Base-by-base conservation (phyloP, 345 rosid species). In the Aegle marmelos region DNA sequence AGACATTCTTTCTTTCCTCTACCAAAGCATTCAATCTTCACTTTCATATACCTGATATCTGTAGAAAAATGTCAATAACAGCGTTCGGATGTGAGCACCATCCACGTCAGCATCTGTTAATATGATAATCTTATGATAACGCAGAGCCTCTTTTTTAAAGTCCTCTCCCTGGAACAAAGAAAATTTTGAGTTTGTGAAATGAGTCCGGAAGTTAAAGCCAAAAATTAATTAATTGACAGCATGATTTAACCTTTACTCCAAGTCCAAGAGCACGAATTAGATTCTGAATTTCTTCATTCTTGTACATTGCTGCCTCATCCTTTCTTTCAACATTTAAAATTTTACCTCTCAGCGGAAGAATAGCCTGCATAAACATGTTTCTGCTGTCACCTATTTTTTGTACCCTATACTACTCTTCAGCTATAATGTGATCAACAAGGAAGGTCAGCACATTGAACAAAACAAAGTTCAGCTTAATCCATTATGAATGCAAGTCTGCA, bases 101-200 rank as follows among this genome's bases (percentile, higher is more conserved):
- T 97, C 99, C 71, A 97, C 98, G 84, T 97, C 99, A 74, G 99
- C 99, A 91, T 97, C 99, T 54, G 99, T 97, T 81, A 97, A 85
- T 81, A 97, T 93, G 83, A 97, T 94, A 79, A 97, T 93, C 88
- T 91, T 94, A 76, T 97, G 97, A 87, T 97, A 97, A 31, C 98
- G 97, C 37, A 97, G 73, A 76, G 89, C 90, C 66, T 93, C 98
- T 79, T 87, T 90, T 78, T 86, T 91, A 61, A 97, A 94, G 72
- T 94, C 98, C 82, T 97, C 99, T 41, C 98, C 98, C 99, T 97
- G 84, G 37, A 82, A 75, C 56, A 14, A 86, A 65, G 62, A 77
- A 65, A 41, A 67, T 54, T 76, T 64, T 27, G 58, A 11, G 66
- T 25, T 11, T 28, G 45, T 61, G 48, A 79, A 63, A 58, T 27